These are phyloP conservation scores for Stachybotrys chlorohalonatus DNA, from an alignment of 2,329 filamentous ascomycete genomes.

Conservation along the genomic window DNA sequence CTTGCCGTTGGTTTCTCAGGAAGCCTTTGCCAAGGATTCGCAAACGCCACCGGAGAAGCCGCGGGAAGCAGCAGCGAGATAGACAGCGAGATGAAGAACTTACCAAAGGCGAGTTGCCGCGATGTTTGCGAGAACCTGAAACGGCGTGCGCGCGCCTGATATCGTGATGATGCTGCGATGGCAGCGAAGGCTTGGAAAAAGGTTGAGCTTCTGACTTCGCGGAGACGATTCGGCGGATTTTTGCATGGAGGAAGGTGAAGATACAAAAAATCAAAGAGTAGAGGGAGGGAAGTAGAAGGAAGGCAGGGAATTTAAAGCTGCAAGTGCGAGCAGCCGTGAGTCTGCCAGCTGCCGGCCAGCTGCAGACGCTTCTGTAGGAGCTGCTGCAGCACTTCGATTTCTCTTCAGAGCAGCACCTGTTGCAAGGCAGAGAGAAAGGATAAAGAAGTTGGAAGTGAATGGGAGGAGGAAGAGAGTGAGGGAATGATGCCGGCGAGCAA, in stretches of 20 bases:
- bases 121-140: no score
- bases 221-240: not conserved
- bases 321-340: not conserved
- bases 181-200: not conserved
- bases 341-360: not conserved
- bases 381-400: not conserved
- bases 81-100: no score
- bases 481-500: not conserved
- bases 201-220: not conserved
- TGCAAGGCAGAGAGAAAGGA: not conserved
- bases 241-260: not conserved
- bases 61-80: no score
- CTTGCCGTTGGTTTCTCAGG: no score
- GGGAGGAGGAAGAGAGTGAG: no score
- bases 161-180: no score
- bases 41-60: no score
- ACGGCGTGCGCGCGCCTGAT: no score
- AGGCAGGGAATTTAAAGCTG: not conserved
- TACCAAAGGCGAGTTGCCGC: no score
- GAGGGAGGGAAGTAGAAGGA: not conserved
- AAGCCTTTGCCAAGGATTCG: no score
- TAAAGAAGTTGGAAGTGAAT: not conserved
- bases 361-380: not conserved
- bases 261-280: not conserved
- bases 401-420: not conserved